Base-by-base conservation (phyloP, 257 asterid genomes). In the Coffea canephora region DNA sequence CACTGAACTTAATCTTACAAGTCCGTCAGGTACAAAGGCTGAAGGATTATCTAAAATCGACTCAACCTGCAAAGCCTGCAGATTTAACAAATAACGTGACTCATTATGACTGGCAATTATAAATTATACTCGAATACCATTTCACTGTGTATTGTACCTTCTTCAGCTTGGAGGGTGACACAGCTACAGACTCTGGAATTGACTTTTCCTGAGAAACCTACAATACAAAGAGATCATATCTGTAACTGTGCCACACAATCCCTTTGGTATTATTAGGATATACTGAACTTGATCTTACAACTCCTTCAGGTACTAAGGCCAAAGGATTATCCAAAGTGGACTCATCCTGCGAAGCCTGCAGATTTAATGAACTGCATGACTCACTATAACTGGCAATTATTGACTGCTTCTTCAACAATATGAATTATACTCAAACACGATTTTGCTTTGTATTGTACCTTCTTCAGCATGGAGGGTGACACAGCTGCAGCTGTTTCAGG, bases 121-220 rank as follows among this genome's bases (percentile, higher is more conserved):
- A 66, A 27, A 49, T 54, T 57, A 46, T 10, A 25, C 67, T 43
- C 16, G 25, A 75, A 68, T 21, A 68, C 43, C 36, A 21, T 21
- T 34, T 49, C 52, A 9, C 25, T 50, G 50, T 41, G 16, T n/a
- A 43, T 41, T 10, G 41, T 52, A 80, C 83, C 71, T 55, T 77
- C 41, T 55, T 46, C 65, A 31, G 43, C 12, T 10, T 1, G 16
- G 69, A 71, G 6, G 14, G 41, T 67, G 34, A 8, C 19, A 54
- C 25, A n/a, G 41, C 49, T 36, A 25, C 31, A 43, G 81, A 73
- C 69, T 83, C 86, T 68, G 84, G 71, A 81, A 65, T 79, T 39
- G 74, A 69, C 75, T 36, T 75, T 49, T 82, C 84, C 68, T 81
- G 85, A 67, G 71, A 78, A 77, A 76, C 71, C 82, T 70, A 66